Evolutionary conservation across 495 filamentous ascomycete species (phyloP).

Genomic region (Neurospora sp.): DNA sequence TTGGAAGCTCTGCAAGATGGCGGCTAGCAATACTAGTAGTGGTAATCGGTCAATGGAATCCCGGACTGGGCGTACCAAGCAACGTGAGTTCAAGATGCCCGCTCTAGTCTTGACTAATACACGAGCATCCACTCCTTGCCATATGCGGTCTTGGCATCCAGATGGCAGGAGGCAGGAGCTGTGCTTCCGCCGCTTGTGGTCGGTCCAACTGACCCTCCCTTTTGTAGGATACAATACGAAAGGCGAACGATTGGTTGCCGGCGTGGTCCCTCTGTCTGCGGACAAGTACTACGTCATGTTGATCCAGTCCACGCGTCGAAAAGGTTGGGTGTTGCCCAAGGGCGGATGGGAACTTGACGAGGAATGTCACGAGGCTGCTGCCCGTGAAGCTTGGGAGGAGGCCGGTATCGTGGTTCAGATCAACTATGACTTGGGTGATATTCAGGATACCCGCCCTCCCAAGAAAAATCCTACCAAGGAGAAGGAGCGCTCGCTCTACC

Average conservation of each 20-base stretch:
- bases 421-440: conserved; percentile 72
- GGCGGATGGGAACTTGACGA: conserved; percentile 97
- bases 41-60: conserved; percentile 65
- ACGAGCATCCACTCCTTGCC: conserved; percentile 2
- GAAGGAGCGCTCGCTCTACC: conserved; percentile 68
- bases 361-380: conserved; percentile 45
- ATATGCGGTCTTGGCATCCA: neutral
- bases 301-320: conserved; percentile 80
- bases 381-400: conserved; percentile 94
- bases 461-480: conserved; percentile 44
- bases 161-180: neutral
- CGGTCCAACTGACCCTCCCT: conserved; percentile 27
- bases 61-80: conserved; percentile 64
- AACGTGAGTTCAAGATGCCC: conserved; percentile 52
- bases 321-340: conserved; percentile 92
- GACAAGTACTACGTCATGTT: conserved; percentile 71
- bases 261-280: conserved; percentile 67
- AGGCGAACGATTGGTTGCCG: conserved; percentile 91
- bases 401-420: conserved; percentile 81
- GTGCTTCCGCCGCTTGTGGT: conserved; percentile 2
- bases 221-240: conserved; percentile 74
- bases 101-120: conserved; percentile 15
- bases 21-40: conserved; percentile 30
- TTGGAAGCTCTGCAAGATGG: conserved; percentile 25
- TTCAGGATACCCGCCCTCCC: conserved; percentile 64